Evolutionary conservation across 495 filamentous ascomycete genomes (phyloP).

Genomic region (Sordaria brevicollis): DNA sequence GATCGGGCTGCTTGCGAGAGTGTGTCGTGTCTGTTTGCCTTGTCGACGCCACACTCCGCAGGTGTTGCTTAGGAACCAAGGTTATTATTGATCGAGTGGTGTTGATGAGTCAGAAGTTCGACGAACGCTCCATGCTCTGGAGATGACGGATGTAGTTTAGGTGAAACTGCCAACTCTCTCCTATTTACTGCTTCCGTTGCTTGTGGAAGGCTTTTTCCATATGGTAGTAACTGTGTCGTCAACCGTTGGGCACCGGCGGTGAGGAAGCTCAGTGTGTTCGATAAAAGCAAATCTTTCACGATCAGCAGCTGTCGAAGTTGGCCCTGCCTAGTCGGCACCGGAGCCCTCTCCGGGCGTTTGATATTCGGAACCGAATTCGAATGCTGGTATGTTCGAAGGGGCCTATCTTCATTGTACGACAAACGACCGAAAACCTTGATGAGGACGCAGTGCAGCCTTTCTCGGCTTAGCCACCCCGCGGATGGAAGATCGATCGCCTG

Average conservation of each 20-base stretch:
- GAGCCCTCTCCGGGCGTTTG: background rate
- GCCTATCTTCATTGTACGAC: background rate
- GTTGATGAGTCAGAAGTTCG: background rate
- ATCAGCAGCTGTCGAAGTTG: background rate
- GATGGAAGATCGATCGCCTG: background rate
- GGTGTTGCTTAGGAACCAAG: background rate
- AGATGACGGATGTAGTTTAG: background rate
- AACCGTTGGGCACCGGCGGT: background rate
- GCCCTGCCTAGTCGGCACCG: background rate
- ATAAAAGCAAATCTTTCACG: background rate
- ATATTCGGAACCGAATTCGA: background rate
- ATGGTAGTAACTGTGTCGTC: background rate
- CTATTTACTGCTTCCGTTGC: background rate
- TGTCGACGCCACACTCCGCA: background rate
- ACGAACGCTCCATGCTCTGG: background rate
- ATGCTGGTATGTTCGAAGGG: background rate
- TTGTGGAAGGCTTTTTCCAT: background rate
- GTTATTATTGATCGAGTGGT: background rate
- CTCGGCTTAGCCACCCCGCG: background rate
- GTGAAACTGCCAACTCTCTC: background rate
- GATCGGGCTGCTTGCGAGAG: background rate
- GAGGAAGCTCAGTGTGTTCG: background rate
- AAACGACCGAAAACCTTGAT: background rate
- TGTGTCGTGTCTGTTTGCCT: background rate
- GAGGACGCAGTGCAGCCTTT: background rate